Percentiles rank a stretch among this genome's conserved stretches.
These are phyloP conservation scores for Cryoendolithus antarcticus DNA, from an alignment of 2,329 filamentous ascomycete species.

Conservation along the genomic window DNA sequence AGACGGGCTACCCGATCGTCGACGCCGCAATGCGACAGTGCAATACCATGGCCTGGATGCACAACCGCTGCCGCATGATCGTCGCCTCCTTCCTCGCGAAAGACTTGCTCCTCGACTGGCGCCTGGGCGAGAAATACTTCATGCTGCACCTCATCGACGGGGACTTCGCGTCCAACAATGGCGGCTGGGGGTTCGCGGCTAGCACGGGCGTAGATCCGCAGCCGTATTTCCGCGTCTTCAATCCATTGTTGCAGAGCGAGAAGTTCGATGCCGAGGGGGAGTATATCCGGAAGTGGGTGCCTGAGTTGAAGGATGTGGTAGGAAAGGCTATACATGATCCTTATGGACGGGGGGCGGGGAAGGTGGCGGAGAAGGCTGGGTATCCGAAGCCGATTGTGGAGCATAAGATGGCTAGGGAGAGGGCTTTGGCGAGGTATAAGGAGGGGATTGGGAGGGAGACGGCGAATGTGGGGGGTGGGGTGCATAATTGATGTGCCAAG, in stretches of 20 bases:
- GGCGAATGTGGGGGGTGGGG: conserved; percentile 25
- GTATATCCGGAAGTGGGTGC: conserved; percentile 75
- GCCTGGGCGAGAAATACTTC: conserved; percentile 68
- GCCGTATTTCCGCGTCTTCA: conserved; percentile 86
- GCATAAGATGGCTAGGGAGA: conserved; percentile 56
- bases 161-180: conserved; percentile 71
- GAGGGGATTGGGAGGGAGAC: conserved; percentile 43
- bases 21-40: conserved; percentile 80
- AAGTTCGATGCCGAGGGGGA: conserved; percentile 69
- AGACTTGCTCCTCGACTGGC: conserved; percentile 72
- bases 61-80: conserved; percentile 77
- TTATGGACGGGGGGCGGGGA: conserved; percentile 51
- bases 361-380: conserved; percentile 49
- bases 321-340: conserved; percentile 71
- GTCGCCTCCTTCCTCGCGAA: conserved; percentile 71
- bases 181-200: conserved; percentile 55
- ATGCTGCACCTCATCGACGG: conserved; percentile 72
- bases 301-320: conserved; percentile 53
- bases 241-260: conserved; percentile 71
- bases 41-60: conserved; percentile 59
- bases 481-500: conserved; percentile 16
- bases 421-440: conserved; percentile 60
- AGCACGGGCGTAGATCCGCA: conserved; percentile 70
- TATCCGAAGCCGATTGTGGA: conserved; percentile 67
- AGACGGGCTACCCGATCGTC: conserved; percentile 70